These are phyloP conservation scores for Aschersonia sp. DNA, from an alignment of 2,329 filamentous ascomycete genomes.

Conservation along the genomic window DNA sequence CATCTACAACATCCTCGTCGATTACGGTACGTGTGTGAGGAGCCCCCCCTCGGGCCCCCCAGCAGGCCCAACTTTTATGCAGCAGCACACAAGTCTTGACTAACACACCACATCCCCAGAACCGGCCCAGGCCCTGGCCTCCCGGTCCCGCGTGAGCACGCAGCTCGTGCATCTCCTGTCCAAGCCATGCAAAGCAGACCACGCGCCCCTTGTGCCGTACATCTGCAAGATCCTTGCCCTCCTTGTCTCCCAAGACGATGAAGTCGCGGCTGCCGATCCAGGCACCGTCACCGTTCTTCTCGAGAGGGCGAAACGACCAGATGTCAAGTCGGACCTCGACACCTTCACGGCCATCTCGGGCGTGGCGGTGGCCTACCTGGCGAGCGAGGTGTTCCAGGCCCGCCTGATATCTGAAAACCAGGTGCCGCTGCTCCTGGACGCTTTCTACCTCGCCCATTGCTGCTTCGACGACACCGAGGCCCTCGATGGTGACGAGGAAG, in stretches of 20 bases:
- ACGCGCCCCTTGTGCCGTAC: conserved; percentile 30
- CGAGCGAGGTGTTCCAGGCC: conserved; percentile 35
- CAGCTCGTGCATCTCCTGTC: conserved; percentile 34
- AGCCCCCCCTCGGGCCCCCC: too few relatives aligned
- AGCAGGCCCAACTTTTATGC: too few relatives aligned
- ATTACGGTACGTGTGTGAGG: conserved; percentile 33
- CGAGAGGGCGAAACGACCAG: conserved; percentile 26
- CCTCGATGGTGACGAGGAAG: conserved; percentile 27
- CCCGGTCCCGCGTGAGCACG: conserved; percentile 32
- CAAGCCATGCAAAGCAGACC: conserved; percentile 25
- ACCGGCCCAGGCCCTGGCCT: conserved; percentile 41
- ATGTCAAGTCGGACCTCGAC: conserved; percentile 31
- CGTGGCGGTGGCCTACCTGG: conserved; percentile 40
- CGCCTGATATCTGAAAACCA: conserved; percentile 25
- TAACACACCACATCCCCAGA: conserved; percentile 20
- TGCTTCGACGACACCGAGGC: conserved; percentile 21
- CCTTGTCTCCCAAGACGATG: conserved; percentile 36
- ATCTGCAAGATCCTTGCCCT: conserved; percentile 43
- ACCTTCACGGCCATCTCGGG: conserved; percentile 37
- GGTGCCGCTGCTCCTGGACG: conserved; percentile 28
- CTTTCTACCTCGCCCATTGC: conserved; percentile 32
- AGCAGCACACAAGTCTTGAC: neutral
- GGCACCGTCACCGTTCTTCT: conserved; percentile 35
- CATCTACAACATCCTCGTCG: conserved; percentile 46
- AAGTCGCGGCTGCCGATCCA: conserved; percentile 26